Evolutionary conservation across 1,139 yeast genomes (phyloP).

Genomic region (Citeromyces siamensis): DNA sequence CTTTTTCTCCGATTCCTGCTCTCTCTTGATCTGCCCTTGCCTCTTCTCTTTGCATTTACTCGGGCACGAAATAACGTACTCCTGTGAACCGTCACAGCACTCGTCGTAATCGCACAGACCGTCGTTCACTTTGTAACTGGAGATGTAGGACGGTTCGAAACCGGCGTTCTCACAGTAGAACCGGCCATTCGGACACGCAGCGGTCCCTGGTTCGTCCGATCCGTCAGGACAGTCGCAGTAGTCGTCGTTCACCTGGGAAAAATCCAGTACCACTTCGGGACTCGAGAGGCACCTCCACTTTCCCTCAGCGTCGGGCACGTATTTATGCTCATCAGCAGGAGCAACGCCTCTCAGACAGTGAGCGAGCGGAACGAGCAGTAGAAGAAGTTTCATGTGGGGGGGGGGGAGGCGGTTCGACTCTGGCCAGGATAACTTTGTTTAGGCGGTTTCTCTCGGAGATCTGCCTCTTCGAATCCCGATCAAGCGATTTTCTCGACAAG

Average conservation of each 20-base stretch:
- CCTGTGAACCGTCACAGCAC: conserved; percentile 97
- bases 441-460: too few relatives aligned
- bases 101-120: conserved; percentile 84
- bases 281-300: conserved; percentile 62
- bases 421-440: too few relatives aligned
- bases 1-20: conserved; percentile 16
- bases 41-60: conserved; percentile 42
- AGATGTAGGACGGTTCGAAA: conserved; percentile 42
- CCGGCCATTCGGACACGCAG: conserved; percentile 52
- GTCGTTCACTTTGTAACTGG: conserved; percentile 62
- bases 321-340: conserved; percentile 21
- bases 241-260: conserved; percentile 69
- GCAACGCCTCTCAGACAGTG: conserved; percentile 14
- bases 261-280: conserved; percentile 47
- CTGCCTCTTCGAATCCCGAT: too few relatives aligned
- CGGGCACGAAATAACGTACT: conserved; percentile 35
- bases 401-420: too few relatives aligned
- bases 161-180: conserved; percentile 80
- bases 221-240: conserved; percentile 98
- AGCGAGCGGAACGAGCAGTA: conserved; percentile 1
- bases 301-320: conserved; percentile 35
- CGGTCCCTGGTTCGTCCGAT: conserved; percentile 92
- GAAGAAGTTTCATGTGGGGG: not conserved
- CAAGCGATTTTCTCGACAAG: too few relatives aligned
- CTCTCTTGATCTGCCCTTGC: conserved; percentile 19